Conservation (phyloP, 108 stramenopile genomes). For the Aurantiochytrium sp. region DNA sequence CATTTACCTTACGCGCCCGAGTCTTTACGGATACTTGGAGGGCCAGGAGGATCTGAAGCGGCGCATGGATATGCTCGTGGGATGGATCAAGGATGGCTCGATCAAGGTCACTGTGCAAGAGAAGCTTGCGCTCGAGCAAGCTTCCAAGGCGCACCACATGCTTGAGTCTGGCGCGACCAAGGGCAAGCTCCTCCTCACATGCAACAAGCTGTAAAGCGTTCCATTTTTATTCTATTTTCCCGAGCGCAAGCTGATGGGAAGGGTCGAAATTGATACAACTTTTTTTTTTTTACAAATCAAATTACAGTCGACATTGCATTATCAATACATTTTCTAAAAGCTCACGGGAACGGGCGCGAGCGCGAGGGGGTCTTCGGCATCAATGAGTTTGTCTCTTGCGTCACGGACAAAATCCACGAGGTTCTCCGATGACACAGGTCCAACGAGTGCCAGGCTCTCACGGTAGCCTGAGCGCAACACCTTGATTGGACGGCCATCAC, state of each 20-base stretch:
- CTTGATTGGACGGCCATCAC: background rate
- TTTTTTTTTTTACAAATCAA: no score
- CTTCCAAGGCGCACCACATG: conserved; percentile 61
- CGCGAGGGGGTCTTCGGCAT: background rate
- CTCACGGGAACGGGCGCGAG: no score
- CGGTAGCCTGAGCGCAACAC: background rate
- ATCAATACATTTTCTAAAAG: no score
- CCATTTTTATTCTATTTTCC: background rate
- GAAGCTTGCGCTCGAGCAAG: conserved; percentile 56
- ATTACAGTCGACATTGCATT: no score
- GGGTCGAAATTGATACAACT: no score
- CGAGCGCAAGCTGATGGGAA: background rate
- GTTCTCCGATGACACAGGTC: background rate
- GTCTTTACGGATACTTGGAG: conserved; percentile 64
- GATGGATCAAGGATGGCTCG: conserved; percentile 63
- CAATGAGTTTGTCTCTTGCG: background rate
- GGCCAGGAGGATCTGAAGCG: conserved; percentile 57
- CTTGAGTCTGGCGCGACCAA: conserved; percentile 65
- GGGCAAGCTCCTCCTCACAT: conserved; percentile 66
- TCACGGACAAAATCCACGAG: background rate
- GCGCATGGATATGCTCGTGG: conserved; percentile 61
- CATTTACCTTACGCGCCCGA: conserved; percentile 70
- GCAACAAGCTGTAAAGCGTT: background rate
- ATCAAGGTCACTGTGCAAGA: conserved; percentile 63
- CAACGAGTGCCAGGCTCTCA: background rate